Percentiles rank a stretch among this genome's conserved stretches.
phyloP scores from a whole-genome alignment of 179 eudicot genomes.

The Heliamphora pulchella region DNA sequence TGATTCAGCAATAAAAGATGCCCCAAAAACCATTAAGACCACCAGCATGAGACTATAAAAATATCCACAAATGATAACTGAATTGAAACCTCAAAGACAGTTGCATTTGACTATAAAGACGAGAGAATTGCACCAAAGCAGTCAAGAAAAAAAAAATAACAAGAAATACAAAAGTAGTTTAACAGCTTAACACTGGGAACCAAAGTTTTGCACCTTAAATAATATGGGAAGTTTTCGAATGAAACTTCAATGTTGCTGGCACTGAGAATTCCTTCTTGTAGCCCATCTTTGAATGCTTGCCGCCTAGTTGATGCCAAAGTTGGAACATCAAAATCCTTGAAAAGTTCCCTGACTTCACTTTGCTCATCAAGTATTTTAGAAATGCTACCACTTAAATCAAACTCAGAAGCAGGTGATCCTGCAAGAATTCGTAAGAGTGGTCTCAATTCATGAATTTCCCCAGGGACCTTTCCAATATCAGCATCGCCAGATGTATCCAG shows the following conservation, averaged over 20 bases:
- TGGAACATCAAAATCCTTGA: constrained; percentile 51
- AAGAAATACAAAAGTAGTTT: no score
- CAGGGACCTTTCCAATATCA: constrained; percentile 40
- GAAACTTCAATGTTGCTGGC: constrained; percentile 59
- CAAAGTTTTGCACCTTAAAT: constrained; percentile 50
- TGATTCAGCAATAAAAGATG: no score
- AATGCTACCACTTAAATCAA: constrained; percentile 22
- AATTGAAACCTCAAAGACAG: no score
- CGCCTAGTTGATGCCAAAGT: constrained; percentile 44
- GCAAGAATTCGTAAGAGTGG: constrained; percentile 47
- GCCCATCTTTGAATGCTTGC: constrained; percentile 57
- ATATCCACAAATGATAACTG: no score
- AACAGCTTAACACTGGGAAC: no score
- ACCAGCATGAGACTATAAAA: no score
- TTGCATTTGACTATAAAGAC: no score
- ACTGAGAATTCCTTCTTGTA: constrained; percentile 51
- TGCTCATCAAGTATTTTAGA: constrained; percentile 54
- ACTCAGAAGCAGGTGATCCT: constrained; percentile 30
- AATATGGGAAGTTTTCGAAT: constrained; percentile 81
- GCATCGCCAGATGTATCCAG: constrained; percentile 39
- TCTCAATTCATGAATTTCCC: constrained; percentile 38
- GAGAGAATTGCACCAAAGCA: no score
- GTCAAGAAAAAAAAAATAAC: no score
- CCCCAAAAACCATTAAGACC: no score
- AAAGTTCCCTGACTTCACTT: constrained; percentile 40